Evolutionary conservation across 2,329 filamentous ascomycete genomes (phyloP), one percentile per base, ranked within the genome.

Genomic region (Colletotrichum trifolii): DNA sequence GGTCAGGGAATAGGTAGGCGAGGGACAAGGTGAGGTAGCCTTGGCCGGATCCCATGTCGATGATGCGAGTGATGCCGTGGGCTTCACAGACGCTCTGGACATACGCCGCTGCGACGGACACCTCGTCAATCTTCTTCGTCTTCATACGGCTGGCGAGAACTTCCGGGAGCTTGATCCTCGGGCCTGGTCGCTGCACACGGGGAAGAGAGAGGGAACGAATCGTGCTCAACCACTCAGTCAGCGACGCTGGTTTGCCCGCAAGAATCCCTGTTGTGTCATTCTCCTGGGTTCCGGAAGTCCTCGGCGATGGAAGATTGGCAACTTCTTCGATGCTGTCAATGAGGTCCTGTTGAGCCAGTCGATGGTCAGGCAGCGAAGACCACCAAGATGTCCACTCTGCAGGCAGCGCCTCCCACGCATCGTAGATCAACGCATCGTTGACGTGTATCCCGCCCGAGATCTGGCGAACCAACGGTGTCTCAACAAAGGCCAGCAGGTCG

Each of bases 381-480:
- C 73, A 76, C 69, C 73, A 74, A 12, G 50, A 25, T 4, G 72
- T 74, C 74, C 74, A 76, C 35, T 75, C 73, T 9, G 33, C 1
- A 6, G 74, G 74, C 35, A 76, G 49, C 3, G 69, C 64, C 11
- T 65, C 67, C 74, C 74, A 76, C 10, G 73, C 73, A 56, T 73
- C 49, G 43, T 71, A 40, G 53, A 75, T 73, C 36, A 76, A 54
- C 2, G 74, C 72, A 60, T 76, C 74, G 45, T 76, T 76, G 56
- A 76, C 74, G 55, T 76, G 74, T 36, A 76, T 72, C n/a, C 71
- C 74, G 3, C 74, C 74, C 1, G 73, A 74, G 38, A 76, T 71
- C 36, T 76, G 74, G 7, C 69, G 72, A 10, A 75, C 68, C 11
- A 76, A 60, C 5, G 74, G 68, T 7, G 73, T 69, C 5, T 63